Conservation (phyloP, 768 basidiomycete genomes). For the Amanita pseudoporphyria region DNA sequence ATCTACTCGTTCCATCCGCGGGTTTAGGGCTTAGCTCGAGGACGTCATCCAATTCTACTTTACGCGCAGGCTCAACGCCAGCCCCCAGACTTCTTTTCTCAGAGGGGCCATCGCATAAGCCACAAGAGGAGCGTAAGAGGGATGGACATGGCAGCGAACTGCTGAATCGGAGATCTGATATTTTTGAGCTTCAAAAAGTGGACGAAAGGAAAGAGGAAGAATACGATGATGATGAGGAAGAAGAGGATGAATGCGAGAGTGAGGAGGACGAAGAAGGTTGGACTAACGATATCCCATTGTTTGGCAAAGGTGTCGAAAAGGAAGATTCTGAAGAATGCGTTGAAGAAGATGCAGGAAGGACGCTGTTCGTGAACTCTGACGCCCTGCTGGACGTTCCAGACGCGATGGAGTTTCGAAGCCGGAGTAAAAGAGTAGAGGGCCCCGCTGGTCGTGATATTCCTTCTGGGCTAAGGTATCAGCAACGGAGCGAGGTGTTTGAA, state of each 20-base stretch:
- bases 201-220: not conserved
- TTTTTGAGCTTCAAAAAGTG: not conserved
- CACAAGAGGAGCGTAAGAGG: not conserved
- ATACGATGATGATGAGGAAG: constrained; percentile 1
- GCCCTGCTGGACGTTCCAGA: constrained; percentile 20
- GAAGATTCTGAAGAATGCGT: not conserved
- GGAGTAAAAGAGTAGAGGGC: constrained; percentile 2
- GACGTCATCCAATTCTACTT: constrained; percentile 11
- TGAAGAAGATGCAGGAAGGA: not conserved
- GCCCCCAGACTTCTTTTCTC: not conserved
- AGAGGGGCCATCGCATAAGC: not conserved
- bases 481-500: constrained; percentile 67
- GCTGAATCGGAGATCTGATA: not conserved
- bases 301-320: not conserved
- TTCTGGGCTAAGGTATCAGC: constrained; percentile 33
- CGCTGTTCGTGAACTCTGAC: constrained; percentile 12
- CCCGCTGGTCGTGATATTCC: constrained; percentile 12
- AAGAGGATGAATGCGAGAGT: constrained; percentile 18
- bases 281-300: constrained; percentile 29
- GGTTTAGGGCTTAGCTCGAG: constrained; percentile 12
- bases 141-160: not conserved
- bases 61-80: constrained; percentile 4
- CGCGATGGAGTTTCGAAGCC: constrained; percentile 14
- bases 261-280: constrained; percentile 26
- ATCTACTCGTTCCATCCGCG: constrained; percentile 41